Percentiles rank a stretch among this genome's conserved stretches.
phyloP scores from a whole-genome alignment of 352 stramenopile genomes.

The Pseudoperonospora humuli region DNA sequence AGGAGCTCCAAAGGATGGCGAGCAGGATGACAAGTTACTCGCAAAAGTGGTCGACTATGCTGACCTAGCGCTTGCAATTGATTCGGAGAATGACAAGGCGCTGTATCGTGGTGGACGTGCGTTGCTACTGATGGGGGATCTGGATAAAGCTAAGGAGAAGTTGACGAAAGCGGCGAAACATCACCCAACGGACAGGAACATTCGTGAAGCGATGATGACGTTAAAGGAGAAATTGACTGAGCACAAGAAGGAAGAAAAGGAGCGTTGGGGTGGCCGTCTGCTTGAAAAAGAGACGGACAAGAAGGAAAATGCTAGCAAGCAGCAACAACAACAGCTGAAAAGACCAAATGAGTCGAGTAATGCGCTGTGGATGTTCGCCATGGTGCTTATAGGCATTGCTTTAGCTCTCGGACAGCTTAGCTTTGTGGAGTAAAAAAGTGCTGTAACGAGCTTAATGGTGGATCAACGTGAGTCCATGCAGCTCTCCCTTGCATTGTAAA shows the following conservation, averaged over 20 bases:
- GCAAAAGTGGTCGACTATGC: constrained; percentile 60
- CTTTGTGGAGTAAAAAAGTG: constrained; percentile 21
- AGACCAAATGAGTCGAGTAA: constrained; percentile 13
- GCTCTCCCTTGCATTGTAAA: constrained; percentile 1
- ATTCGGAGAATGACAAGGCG: constrained; percentile 78
- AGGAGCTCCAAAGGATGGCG: constrained; percentile 25
- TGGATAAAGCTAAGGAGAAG: constrained; percentile 50
- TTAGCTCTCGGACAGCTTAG: constrained; percentile 27
- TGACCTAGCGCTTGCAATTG: constrained; percentile 56
- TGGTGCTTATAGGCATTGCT: constrained; percentile 30
- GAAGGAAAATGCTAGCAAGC: neutral
- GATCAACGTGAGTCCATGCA: constrained; percentile 10
- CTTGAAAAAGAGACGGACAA: constrained; percentile 22
- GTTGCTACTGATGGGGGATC: constrained; percentile 44
- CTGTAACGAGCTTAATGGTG: constrained; percentile 6
- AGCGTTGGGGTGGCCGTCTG: constrained; percentile 60
- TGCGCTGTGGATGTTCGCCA: constrained; percentile 29
- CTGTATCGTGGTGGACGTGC: constrained; percentile 69
- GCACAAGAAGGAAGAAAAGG: constrained; percentile 57
- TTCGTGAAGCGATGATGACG: constrained; percentile 48
- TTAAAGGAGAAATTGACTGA: constrained; percentile 42
- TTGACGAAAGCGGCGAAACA: constrained; percentile 53
- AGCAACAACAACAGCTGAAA: constrained; percentile 5
- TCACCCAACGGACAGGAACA: constrained; percentile 60
- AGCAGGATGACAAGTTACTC: constrained; percentile 22